Evolutionary conservation across 352 stramenopile species (phyloP).

Genomic region (Achlya hypogyna): DNA sequence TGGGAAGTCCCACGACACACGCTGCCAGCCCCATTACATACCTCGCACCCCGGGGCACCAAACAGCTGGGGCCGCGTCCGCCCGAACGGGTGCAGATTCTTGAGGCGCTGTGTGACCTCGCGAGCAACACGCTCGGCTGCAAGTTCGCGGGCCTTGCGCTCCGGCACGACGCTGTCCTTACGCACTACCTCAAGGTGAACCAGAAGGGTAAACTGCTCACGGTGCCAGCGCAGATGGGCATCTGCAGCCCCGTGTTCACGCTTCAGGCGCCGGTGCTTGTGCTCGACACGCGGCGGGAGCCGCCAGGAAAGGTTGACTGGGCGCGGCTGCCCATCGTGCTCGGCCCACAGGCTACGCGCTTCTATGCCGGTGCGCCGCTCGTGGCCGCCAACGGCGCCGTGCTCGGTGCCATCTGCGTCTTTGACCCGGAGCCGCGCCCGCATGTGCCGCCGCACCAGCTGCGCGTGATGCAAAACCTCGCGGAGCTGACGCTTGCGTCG

Average conservation of each 20-base stretch:
- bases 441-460: conserved; percentile 35
- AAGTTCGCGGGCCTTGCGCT: conserved; percentile 55
- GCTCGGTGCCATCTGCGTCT: conserved; percentile 55
- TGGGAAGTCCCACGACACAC: neutral
- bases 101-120: conserved; percentile 41
- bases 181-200: conserved; percentile 39
- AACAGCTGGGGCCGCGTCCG: neutral
- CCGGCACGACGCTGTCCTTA: conserved; percentile 10
- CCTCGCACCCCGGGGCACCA: neutral
- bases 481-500: conserved; percentile 26
- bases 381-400: conserved; percentile 33
- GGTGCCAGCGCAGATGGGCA: conserved; percentile 45
- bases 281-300: conserved; percentile 31
- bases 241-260: conserved; percentile 54
- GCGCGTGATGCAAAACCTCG: conserved; percentile 30
- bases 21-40: neutral
- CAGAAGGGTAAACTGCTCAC: conserved; percentile 42
- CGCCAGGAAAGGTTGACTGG: conserved; percentile 38
- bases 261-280: conserved; percentile 37
- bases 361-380: conserved; percentile 62
- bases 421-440: conserved; percentile 38
- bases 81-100: conserved; percentile 12
- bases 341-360: conserved; percentile 53
- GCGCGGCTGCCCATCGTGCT: conserved; percentile 51
- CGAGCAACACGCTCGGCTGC: conserved; percentile 29